Evolutionary conservation across 1,139 yeast species (phyloP).

Genomic region (Candida sanyaensis): DNA sequence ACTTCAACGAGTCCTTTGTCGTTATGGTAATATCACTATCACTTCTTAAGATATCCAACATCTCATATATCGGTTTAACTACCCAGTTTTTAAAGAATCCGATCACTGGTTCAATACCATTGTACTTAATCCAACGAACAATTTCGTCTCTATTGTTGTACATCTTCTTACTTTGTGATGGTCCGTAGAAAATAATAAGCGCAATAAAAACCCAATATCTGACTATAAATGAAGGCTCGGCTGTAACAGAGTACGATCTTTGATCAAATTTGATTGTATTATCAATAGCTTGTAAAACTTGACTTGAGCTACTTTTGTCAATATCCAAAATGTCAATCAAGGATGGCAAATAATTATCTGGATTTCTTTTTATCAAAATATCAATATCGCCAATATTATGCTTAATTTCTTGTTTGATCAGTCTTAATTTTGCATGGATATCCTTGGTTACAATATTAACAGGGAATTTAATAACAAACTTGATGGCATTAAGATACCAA

Average conservation of each 20-base stretch:
- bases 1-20: slow-evolving; percentile 73
- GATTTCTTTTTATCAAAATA: slow-evolving; percentile 20
- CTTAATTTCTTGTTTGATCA: slow-evolving; percentile 22
- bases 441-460: slow-evolving; percentile 23
- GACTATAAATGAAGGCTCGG: slow-evolving; percentile 48
- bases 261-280: slow-evolving; percentile 12
- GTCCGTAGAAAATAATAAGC: slow-evolving; percentile 48
- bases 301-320: slow-evolving; percentile 14
- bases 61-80: slow-evolving; percentile 70
- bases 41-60: slow-evolving; percentile 77
- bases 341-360: slow-evolving; percentile 11
- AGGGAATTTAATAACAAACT: slow-evolving; percentile 17
- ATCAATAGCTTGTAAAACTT: slow-evolving; percentile 8
- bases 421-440: slow-evolving; percentile 20
- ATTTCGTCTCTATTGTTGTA: slow-evolving; percentile 56
- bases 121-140: slow-evolving; percentile 54
- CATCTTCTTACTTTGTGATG: slow-evolving; percentile 47
- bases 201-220: slow-evolving; percentile 71
- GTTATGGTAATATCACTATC: slow-evolving; percentile 79
- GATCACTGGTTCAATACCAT: slow-evolving; percentile 59
- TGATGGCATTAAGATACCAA: slow-evolving; percentile 12
- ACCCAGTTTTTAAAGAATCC: slow-evolving; percentile 86
- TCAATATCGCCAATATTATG: slow-evolving; percentile 26
- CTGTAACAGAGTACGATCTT: slow-evolving; percentile 18
- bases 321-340: slow-evolving; percentile 14